Base-by-base conservation (phyloP, 352 stramenopile genomes). In the Phytophthora ohioensis region DNA sequence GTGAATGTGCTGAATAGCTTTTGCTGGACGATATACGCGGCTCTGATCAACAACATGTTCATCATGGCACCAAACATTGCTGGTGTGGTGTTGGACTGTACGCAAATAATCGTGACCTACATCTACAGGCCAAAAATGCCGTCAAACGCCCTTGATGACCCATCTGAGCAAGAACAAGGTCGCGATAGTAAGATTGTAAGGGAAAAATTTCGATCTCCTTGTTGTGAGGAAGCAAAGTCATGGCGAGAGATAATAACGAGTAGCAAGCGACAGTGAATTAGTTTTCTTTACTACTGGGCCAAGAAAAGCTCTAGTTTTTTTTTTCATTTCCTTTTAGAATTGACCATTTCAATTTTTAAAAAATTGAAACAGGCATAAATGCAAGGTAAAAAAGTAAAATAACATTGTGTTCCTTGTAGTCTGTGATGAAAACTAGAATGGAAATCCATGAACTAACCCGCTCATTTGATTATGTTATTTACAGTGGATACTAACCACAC, bases 11-110 rank as follows among this genome's bases (percentile, higher is more conserved):
- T 75, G 34, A 88, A 87, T 67, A 85, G 80, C 17, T 57, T 59
- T 12, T 67, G 82, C 13, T 90, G 79, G 79, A 64, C 62, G 4
- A 36, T 76, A 9, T 90, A 87, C 56, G 67, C 63, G 10, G 52
- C 60, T 11, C 47, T 85, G 30, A 51, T 76, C 10, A 17, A 63
- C 42, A 69, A 87, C 34, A 51, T 60, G 27, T 66, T 87, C 27
- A 27, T 54, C 8, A 54, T 86, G 15, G 54, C 73, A 0, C 80
- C 80, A 2, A 81, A 71, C 4, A 51, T 67, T 15, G 42, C 79
- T 2, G 78, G 71, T 31, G 30, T 75, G 6, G 42, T 48, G 12
- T 55, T 82, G 6, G 64, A 72, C 5, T 12, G 47, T 9, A 64
- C 31, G 6, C 68, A 72, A 15, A 31, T 76, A 15, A 13, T 64